Evolutionary conservation across 1,139 yeast species (phyloP).

Genomic region (Diutina scorzettiae): DNA sequence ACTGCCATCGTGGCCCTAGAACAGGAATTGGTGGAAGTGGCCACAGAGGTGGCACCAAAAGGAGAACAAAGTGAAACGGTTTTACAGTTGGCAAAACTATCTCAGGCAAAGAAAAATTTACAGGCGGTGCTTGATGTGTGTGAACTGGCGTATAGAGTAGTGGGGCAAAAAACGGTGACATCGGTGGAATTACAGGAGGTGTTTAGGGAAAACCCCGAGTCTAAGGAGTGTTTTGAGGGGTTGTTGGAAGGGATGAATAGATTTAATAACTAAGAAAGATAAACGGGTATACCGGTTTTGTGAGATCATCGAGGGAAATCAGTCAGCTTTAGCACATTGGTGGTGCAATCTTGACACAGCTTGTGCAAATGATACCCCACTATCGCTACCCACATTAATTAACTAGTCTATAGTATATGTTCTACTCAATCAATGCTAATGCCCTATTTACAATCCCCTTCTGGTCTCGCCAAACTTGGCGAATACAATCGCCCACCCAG

Average conservation of each 20-base stretch:
- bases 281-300: no score
- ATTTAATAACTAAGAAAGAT: not conserved
- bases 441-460: not conserved
- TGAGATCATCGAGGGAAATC: no score
- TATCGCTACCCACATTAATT: no score
- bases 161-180: not conserved
- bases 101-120: not conserved
- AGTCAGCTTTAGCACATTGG: no score
- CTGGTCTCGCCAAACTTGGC: not conserved
- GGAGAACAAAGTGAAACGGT: not conserved
- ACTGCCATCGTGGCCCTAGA: slow-evolving; percentile 4
- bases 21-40: not conserved
- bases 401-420: not conserved
- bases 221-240: not conserved
- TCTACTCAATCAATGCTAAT: not conserved
- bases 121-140: not conserved
- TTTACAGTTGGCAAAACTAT: not conserved
- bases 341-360: no score
- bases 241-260: not conserved
- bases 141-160: not conserved
- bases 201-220: not conserved
- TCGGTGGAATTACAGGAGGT: not conserved
- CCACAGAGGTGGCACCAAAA: not conserved
- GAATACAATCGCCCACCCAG: not conserved
- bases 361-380: no score